Evolutionary conservation across 495 filamentous ascomycete genomes (phyloP).

Genomic region (Aspergillus haitiensis): DNA sequence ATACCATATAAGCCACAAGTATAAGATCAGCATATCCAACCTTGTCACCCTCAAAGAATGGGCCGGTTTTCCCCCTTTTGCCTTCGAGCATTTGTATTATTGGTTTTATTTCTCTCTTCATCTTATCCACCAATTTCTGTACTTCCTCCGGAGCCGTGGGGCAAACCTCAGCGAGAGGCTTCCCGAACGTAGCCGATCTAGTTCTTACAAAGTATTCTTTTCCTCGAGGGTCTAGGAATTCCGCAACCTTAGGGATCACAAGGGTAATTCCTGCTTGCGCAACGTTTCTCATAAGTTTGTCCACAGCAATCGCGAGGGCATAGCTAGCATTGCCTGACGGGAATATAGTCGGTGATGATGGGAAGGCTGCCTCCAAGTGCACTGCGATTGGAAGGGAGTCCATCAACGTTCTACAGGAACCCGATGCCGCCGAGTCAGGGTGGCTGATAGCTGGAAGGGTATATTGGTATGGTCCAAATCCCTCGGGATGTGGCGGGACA

Average conservation of each 20-base stretch:
- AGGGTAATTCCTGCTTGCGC: background rate
- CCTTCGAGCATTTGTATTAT: constrained; percentile 26
- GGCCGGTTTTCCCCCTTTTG: constrained; percentile 21
- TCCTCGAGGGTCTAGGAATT: constrained; percentile 32
- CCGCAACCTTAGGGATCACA: constrained; percentile 21
- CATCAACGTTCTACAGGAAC: constrained; percentile 34
- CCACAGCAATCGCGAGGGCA: constrained; percentile 22
- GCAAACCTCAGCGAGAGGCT: constrained; percentile 33
- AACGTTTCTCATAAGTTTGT: constrained; percentile 19
- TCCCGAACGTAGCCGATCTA: constrained; percentile 31
- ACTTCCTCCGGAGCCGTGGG: constrained; percentile 20
- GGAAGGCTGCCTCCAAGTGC: constrained; percentile 39
- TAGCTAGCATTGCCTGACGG: constrained; percentile 27
- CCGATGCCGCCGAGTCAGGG: constrained; percentile 25
- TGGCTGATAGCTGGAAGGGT: constrained; percentile 45
- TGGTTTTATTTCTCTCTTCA: constrained; percentile 18
- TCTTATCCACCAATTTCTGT: constrained; percentile 1
- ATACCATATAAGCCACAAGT: constrained; percentile 20
- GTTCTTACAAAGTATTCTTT: constrained; percentile 36
- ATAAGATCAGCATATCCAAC: constrained; percentile 28
- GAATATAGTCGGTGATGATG: constrained; percentile 32
- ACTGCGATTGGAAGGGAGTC: constrained; percentile 42
- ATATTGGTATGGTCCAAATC: constrained; percentile 22
- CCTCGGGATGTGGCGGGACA: constrained; percentile 27
- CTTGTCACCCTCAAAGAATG: constrained; percentile 26